Evolutionary conservation across 495 filamentous ascomycete genomes (phyloP).

Genomic region (Penicillium ochrochloron): DNA sequence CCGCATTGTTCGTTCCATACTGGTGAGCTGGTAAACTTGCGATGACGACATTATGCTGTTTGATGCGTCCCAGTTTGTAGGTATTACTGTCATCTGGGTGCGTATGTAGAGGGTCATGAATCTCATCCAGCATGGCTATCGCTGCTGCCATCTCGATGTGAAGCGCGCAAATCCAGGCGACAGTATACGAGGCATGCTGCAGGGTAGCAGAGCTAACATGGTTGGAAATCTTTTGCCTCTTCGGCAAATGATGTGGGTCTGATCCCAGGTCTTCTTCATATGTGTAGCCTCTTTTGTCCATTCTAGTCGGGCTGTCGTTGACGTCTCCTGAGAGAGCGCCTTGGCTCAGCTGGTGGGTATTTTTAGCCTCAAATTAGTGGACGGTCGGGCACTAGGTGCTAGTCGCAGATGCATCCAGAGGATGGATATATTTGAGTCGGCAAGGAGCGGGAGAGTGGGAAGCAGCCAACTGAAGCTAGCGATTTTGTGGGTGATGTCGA

Average conservation of each 20-base stretch:
- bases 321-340: background rate
- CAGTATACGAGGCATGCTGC: conserved; percentile 33
- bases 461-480: background rate
- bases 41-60: conserved; percentile 50
- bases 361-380: background rate
- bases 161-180: conserved; percentile 46
- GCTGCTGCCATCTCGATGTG: conserved; percentile 42
- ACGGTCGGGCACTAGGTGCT: too few relatives aligned
- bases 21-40: conserved; percentile 42
- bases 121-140: conserved; percentile 35
- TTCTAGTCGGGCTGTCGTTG: background rate
- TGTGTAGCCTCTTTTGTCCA: background rate
- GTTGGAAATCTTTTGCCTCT: background rate
- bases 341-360: background rate
- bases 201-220: background rate
- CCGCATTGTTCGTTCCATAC: conserved; percentile 30
- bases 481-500: background rate
- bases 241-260: background rate
- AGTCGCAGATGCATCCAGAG: background rate
- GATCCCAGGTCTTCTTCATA: background rate
- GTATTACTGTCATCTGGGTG: conserved; percentile 32
- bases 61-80: conserved; percentile 38
- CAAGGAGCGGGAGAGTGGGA: too few relatives aligned
- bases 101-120: conserved; percentile 26
- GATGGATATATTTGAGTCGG: background rate